Conservation (phyloP, 2,329 filamentous ascomycete species). For the Aureobasidium lini region DNA sequence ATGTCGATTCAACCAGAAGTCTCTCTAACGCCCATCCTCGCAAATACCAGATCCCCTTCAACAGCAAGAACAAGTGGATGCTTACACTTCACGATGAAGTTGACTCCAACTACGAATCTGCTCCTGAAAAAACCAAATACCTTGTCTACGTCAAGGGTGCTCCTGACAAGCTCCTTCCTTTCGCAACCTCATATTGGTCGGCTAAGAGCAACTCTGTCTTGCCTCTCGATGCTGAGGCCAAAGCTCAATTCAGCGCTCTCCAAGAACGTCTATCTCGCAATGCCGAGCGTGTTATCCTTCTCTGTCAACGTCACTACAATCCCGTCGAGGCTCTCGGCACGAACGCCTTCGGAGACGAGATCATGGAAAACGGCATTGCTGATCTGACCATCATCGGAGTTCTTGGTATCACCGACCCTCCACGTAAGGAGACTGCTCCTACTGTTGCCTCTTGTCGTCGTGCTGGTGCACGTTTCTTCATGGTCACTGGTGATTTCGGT, state of each 20-base stretch:
- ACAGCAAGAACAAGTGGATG: conserved; percentile 47
- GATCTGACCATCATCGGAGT: conserved; percentile 46
- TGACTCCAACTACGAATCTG: neutral
- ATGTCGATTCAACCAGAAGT: conserved; percentile 7
- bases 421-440: conserved; percentile 29
- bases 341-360: conserved; percentile 46
- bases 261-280: conserved; percentile 37
- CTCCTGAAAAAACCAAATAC: conserved; percentile 18
- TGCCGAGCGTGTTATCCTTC: conserved; percentile 38
- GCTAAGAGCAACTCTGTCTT: conserved; percentile 23
- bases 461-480: conserved; percentile 35
- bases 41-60: conserved; percentile 41
- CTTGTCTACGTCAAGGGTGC: conserved; percentile 23
- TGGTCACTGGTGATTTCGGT: conserved; percentile 38
- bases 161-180: conserved; percentile 22
- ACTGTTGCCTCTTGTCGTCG: conserved; percentile 31
- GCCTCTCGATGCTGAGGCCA: conserved; percentile 30
- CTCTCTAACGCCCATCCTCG: conserved; percentile 19
- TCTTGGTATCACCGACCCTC: conserved; percentile 40
- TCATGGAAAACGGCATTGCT: conserved; percentile 33
- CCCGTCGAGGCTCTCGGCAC: conserved; percentile 28
- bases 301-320: conserved; percentile 33
- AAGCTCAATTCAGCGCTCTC: conserved; percentile 28
- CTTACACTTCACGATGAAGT: conserved; percentile 27
- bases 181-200: conserved; percentile 24